A percentile compares a stretch with the other conserved stretches of the same genome.
Evolutionary conservation across 2,329 filamentous ascomycete genomes (phyloP).

Genomic region (Sodiomyces alkalinus): DNA sequence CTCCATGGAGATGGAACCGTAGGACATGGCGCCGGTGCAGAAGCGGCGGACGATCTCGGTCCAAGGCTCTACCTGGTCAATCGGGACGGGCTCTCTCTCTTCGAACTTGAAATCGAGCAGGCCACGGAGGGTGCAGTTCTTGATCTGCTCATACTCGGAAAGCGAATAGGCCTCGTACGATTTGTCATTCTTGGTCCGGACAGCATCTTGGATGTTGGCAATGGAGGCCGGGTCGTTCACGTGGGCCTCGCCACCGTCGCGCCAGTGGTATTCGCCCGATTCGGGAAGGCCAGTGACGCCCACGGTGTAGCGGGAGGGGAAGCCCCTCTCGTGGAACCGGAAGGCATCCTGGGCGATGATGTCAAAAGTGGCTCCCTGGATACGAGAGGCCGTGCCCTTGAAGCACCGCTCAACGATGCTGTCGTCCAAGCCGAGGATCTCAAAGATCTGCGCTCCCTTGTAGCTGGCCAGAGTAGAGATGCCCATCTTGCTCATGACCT

Average conservation of each 20-base stretch:
- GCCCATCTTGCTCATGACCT: slow-evolving; percentile 99
- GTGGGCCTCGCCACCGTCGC: slow-evolving; percentile 87
- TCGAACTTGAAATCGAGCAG: slow-evolving; percentile 95
- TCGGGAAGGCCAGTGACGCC: slow-evolving; percentile 70
- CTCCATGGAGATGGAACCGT: slow-evolving; percentile 97
- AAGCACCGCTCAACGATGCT: slow-evolving; percentile 89
- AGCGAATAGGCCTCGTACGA: slow-evolving; percentile 94
- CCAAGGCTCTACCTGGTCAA: slow-evolving; percentile 96
- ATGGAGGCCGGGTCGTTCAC: slow-evolving; percentile 91
- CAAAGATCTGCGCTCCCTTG: slow-evolving; percentile 96
- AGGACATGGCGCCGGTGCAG: slow-evolving; percentile 96
- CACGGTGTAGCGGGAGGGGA: slow-evolving; percentile 63
- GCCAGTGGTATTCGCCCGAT: slow-evolving; percentile 96
- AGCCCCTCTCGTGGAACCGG: slow-evolving; percentile 88
- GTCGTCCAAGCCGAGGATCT: slow-evolving; percentile 87
- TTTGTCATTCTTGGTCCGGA: slow-evolving; percentile 94
- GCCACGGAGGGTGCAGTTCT: slow-evolving; percentile 86
- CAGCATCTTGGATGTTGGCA: slow-evolving; percentile 92
- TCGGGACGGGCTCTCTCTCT: slow-evolving; percentile 67
- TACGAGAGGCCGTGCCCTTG: slow-evolving; percentile 82
- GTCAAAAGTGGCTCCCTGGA: slow-evolving; percentile 87
- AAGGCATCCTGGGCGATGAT: slow-evolving; percentile 88
- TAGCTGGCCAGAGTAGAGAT: slow-evolving; percentile 93
- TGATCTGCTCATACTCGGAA: slow-evolving; percentile 90
- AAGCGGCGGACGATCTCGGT: slow-evolving; percentile 94